phyloP scores from a whole-genome alignment of 305 asterid species.

The Fraxinus albicans region DNA sequence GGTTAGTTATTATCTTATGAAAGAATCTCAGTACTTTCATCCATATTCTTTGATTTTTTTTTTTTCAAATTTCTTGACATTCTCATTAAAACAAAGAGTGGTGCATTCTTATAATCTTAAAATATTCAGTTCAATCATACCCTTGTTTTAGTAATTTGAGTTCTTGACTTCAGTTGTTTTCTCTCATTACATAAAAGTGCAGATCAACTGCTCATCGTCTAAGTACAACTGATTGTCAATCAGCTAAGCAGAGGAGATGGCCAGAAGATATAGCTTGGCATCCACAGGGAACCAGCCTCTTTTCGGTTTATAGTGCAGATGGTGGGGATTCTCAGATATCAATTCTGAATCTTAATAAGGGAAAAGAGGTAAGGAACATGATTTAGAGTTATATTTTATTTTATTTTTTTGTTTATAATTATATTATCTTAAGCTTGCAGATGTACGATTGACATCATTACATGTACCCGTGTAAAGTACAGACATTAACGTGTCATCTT shows the following conservation, averaged over 20 bases:
- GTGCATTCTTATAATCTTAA: neutral
- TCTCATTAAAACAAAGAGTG: neutral
- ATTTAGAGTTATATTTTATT: neutral
- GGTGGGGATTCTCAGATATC: conserved; percentile 85
- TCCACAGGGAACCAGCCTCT: conserved; percentile 71
- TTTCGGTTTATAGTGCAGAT: conserved; percentile 85
- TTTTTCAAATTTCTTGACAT: neutral
- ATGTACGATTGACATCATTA: neutral
- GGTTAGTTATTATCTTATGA: conserved; percentile 46
- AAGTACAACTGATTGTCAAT: conserved; percentile 66
- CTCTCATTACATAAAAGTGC: conserved; percentile 36
- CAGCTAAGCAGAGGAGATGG: conserved; percentile 79
- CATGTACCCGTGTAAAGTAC: conserved; percentile 5
- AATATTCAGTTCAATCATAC: neutral
- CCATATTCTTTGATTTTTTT: conserved; percentile 4
- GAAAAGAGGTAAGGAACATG: conserved; percentile 53
- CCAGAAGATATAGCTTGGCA: conserved; percentile 99
- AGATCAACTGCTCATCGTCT: conserved; percentile 69
- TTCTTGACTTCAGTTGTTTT: conserved; percentile 23
- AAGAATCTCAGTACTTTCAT: conserved; percentile 22
- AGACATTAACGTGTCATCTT: neutral
- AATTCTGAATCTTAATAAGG: conserved; percentile 61
- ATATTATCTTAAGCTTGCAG: conserved; percentile 1
- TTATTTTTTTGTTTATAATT: neutral
- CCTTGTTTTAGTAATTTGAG: conserved; percentile 7